Evolutionary conservation across 176 grass and related monocot genomes (phyloP).

Genomic region (Carex parvula): DNA sequence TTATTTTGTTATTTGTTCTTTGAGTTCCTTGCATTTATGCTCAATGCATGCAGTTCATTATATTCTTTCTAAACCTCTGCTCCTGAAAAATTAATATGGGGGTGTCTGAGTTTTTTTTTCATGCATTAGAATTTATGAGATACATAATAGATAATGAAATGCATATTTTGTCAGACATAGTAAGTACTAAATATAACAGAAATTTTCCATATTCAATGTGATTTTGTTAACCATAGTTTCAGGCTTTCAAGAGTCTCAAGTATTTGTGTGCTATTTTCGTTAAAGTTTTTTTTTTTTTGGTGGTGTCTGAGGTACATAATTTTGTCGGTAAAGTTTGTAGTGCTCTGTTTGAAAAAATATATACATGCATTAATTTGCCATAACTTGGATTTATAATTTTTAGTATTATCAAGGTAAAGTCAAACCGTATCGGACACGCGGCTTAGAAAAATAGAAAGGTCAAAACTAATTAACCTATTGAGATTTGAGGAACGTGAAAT

Average conservation of each 20-base stretch:
- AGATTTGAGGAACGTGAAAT: slow-evolving; percentile 5
- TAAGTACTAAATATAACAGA: too few species aligned
- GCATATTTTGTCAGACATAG: neutral
- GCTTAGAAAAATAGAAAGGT: slow-evolving; percentile 18
- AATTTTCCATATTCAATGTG: neutral
- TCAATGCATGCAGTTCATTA: neutral
- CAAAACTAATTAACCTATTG: neutral
- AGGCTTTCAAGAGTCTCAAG: neutral
- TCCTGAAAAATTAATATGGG: neutral
- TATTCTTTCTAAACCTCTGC: neutral
- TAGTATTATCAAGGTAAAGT: neutral
- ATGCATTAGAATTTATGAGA: neutral
- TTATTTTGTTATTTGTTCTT: neutral
- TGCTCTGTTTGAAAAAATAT: too few species aligned
- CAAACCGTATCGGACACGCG: slow-evolving; percentile 17
- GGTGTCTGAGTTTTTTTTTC: too few species aligned
- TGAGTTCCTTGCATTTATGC: neutral
- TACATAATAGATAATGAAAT: neutral
- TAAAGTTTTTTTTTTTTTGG: neutral
- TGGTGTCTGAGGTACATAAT: neutral
- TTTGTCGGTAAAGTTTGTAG: neutral
- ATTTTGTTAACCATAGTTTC: neutral
- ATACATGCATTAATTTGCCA: too few species aligned
- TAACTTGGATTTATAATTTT: neutral
- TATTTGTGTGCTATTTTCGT: neutral